Base-by-base conservation (phyloP, 148 eudicot genomes). In the Pharnaceum exiguum region DNA sequence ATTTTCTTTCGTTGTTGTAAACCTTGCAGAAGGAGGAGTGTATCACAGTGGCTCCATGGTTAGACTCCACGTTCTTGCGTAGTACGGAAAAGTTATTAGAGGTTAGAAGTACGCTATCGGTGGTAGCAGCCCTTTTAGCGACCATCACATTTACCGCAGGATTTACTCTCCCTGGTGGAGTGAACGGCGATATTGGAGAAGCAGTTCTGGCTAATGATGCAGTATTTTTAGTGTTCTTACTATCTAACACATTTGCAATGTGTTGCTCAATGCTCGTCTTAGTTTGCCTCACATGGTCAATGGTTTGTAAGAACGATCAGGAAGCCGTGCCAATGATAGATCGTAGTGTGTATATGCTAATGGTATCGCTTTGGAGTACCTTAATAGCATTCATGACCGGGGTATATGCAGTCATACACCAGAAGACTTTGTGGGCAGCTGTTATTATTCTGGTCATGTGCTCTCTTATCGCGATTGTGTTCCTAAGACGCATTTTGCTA, bases 71-170 rank as follows among this genome's bases (percentile, higher is more conserved):
- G 3, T 55, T 35, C 5, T 11, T 55, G 1, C 31, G 5, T 12
- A 17, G 11, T 13, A n/a, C 22, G 30, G 37, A 10, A 23, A 25
- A 55, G 13, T 0, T 37, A 12, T 10, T 6, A 15, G 15, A 55
- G 2, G 39, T 55, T 18, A 29, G 46, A 15, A 6, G 7, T 1
- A 9, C 45, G 24, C 15, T 55, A 7, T 55, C 21, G 7, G n/a
- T 57, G 6, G 61, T 57, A 4, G 61, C 61, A 26, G 46, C 60
- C 16, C 46, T 56, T 1, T 25, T 56, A 19, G 60, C 60, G 10
- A 56, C 60, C 46, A 57, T 57, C 8, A 26, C 61, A 17, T 57
- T 57, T 35, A 29, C 61, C 7, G 61, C 61, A 26, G 61, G 61
- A 32, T 57, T 57, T 25, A 57, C 61, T 16, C 8, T 57, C 4